phyloP scores from a whole-genome alignment of 2,329 filamentous ascomycete genomes.

The Claviceps spartinae region DNA sequence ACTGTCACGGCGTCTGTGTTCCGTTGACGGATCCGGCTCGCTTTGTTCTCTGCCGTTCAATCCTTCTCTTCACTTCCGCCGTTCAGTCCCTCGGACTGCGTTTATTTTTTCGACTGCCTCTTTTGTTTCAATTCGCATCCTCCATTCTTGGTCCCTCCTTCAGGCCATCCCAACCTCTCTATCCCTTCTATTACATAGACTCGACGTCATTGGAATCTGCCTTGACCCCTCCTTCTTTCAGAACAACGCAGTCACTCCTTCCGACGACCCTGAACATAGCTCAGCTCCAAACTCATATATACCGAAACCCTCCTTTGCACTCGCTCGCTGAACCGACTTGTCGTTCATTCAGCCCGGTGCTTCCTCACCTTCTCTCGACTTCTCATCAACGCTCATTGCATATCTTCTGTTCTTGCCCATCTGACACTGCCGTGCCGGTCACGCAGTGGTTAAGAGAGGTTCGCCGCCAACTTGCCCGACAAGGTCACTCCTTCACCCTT shows the following conservation, averaged over 20 bases:
- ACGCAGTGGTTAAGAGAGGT: constrained; percentile 4
- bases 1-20: not conserved
- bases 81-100: not conserved
- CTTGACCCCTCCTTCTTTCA: not conserved
- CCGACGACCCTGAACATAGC: not conserved
- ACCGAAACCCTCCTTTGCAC: not conserved
- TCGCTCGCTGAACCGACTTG: not conserved
- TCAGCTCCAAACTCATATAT: not conserved
- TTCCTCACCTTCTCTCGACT: not conserved
- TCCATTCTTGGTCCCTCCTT: constrained; percentile 1
- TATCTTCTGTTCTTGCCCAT: not conserved
- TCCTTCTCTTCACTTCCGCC: constrained; percentile 11
- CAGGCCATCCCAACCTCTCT: not conserved
- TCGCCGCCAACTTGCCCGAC: not conserved
- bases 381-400: not conserved
- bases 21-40: constrained; percentile 2
- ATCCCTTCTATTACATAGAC: constrained; percentile 7
- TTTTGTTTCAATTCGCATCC: not conserved
- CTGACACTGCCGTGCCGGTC: constrained; percentile 9
- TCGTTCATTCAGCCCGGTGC: not conserved
- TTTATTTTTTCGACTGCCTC: not conserved
- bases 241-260: not conserved
- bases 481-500: not conserved
- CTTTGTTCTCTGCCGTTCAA: constrained; percentile 15
- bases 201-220: constrained; percentile 7